Evolutionary conservation across 345 rosid species (phyloP).

Genomic region (Citrus maxima): DNA sequence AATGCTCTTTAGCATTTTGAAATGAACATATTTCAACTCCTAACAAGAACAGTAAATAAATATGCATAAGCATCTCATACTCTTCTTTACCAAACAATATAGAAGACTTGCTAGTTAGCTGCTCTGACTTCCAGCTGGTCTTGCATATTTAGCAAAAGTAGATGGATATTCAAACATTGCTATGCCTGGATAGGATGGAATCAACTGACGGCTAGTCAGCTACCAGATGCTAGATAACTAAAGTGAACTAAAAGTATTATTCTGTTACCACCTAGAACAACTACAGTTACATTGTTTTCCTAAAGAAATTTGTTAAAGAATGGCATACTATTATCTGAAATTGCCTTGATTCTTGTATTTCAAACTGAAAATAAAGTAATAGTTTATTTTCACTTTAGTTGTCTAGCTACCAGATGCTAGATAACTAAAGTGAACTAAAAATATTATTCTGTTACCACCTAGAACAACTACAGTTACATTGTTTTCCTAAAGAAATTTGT

Average conservation of each 20-base stretch:
- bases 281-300: not conserved
- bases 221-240: not conserved
- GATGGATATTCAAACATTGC: not conserved
- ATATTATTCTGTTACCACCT: not conserved
- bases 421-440: slow-evolving; percentile 6
- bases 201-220: not conserved
- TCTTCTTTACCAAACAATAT: not conserved
- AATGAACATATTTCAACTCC: not conserved
- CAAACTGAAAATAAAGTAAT: not conserved
- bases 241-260: not conserved
- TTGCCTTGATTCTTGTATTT: not conserved
- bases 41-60: not conserved
- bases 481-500: not conserved
- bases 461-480: not conserved
- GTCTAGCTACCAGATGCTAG: not conserved
- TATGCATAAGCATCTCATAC: not conserved
- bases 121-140: not conserved
- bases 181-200: not conserved
- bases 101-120: not conserved
- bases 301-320: not conserved
- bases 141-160: not conserved
- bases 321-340: not conserved
- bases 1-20: not conserved
- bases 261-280: not conserved
- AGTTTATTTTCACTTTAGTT: no score